Base-by-base conservation (phyloP, 2,329 filamentous ascomycete genomes). In the Neonectria coccinea region DNA sequence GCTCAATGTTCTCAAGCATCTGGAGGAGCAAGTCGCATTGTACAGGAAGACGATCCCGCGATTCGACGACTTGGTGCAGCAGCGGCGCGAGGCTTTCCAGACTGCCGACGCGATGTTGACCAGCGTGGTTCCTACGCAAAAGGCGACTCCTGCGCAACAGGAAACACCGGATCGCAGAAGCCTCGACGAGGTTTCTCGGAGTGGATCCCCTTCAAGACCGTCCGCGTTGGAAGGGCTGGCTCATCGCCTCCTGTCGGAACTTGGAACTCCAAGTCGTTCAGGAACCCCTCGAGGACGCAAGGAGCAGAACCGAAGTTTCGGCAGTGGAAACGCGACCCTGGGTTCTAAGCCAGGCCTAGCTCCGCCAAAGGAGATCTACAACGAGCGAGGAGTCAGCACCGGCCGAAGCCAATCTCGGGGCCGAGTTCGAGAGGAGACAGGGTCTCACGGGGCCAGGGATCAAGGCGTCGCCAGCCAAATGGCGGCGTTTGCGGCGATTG, bases 21-120 rank as follows among this genome's bases (percentile, higher is more conserved):
- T 94, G 1, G 84, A 88, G 11, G 84, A 88, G 25, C 88, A 93
- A 74, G 85, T 92, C 12, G 78, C 82, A 14, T 80, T 80, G 1
- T 93, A 91, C 80, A 86, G 88, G 57, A 81, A 82, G 51, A 85
- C 87, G 6, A 85, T 94, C 7, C 88, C 91, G 0, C 87, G 92
- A 41, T 94, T 94, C 74, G 89, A 93, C 56, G 88, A 91, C 41
- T 83, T 94, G 2, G 80, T 94, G 4, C 89, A 85, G 78, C 89
- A 85, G 77, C 88, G 84, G 12, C 87, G 88, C 5, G 86, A 89
- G 66, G 88, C 86, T 0, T 91, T 91, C 71, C 86, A 88, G 70
- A 87, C 86, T 3, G 87, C 88, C 2, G 86, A 88, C 68, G 74
- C 81, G 7, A 82, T 84, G 29, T 75, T 81, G 45, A 74, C 76